Conservation (phyloP, 768 basidiomycete species). For the Pulveroboletus sp. region DNA sequence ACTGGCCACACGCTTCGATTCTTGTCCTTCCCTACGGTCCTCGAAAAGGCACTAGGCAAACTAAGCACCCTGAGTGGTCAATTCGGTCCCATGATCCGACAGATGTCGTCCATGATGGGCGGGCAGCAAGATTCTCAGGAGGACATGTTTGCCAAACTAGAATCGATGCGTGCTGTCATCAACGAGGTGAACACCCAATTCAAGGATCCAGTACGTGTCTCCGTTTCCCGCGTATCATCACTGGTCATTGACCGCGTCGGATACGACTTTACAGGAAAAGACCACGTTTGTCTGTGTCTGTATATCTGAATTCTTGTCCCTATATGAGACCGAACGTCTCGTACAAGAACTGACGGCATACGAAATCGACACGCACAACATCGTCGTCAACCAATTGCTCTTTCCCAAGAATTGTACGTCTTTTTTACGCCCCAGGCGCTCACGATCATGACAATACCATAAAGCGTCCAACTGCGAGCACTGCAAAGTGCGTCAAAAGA, state of each 20-base stretch:
- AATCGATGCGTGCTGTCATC: constrained; percentile 94
- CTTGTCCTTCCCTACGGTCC: constrained; percentile 96
- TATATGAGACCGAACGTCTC: constrained; percentile 98
- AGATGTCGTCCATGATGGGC: constrained; percentile 98
- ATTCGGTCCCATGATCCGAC: constrained; percentile 94
- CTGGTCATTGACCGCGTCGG: background rate
- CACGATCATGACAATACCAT: background rate
- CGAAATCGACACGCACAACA: constrained; percentile 98
- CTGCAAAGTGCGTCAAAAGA: constrained; percentile 89
- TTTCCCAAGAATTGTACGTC: constrained; percentile 86
- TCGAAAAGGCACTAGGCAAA: constrained; percentile 97
- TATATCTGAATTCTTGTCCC: constrained; percentile 96
- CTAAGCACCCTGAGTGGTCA: constrained; percentile 89
- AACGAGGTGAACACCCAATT: constrained; percentile 99
- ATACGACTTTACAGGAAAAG: constrained; percentile 64
- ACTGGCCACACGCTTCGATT: constrained; percentile 98
- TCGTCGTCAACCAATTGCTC: constrained; percentile 95
- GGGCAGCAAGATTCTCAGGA: constrained; percentile 87
- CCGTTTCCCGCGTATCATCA: background rate
- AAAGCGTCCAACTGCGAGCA: constrained; percentile 94
- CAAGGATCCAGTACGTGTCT: constrained; percentile 84
- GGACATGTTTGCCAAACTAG: constrained; percentile 98
- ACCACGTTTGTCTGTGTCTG: constrained; percentile 99
- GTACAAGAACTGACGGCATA: constrained; percentile 94
- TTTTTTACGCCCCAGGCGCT: background rate